phyloP scores from a whole-genome alignment of 2,329 filamentous ascomycete species.

The Thermoascus crustaceus region DNA sequence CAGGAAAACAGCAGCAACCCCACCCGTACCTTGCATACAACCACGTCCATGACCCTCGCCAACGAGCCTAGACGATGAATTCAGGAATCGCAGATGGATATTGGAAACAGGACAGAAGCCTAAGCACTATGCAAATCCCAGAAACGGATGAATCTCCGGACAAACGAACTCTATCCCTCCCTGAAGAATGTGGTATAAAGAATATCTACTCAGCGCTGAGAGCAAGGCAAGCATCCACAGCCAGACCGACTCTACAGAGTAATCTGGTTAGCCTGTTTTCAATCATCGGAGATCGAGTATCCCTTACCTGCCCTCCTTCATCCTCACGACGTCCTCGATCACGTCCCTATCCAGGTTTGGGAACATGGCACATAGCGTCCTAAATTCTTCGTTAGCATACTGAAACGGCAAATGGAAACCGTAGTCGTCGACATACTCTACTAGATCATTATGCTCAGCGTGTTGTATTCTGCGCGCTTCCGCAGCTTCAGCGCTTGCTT shows the following conservation, averaged over 20 bases:
- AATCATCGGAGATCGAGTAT: conserved; percentile 1
- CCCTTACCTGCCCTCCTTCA: conserved; percentile 83
- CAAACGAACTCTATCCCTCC: not conserved
- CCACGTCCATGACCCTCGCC: too few species aligned
- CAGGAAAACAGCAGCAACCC: too few species aligned
- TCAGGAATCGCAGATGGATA: conserved; percentile 1
- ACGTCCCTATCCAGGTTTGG: conserved; percentile 88
- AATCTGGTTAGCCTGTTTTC: conserved; percentile 7
- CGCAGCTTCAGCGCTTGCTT: conserved; percentile 82
- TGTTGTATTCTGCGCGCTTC: conserved; percentile 76
- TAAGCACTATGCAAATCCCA: too few species aligned
- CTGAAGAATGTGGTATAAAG: not conserved
- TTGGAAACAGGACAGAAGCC: not conserved
- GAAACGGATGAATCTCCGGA: not conserved
- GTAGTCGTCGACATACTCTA: conserved; percentile 53
- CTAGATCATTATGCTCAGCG: conserved; percentile 80
- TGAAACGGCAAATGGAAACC: not conserved
- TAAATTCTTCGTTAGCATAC: conserved; percentile 12
- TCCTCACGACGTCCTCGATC: conserved; percentile 91
- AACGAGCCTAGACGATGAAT: not conserved
- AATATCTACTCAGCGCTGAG: conserved; percentile 43
- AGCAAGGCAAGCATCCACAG: conserved; percentile 78
- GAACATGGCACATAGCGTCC: conserved; percentile 89
- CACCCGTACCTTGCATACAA: too few species aligned
- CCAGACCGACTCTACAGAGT: conserved; percentile 60